phyloP scores from a whole-genome alignment of 441 rosid species.

The Euphorbia celastroides region DNA sequence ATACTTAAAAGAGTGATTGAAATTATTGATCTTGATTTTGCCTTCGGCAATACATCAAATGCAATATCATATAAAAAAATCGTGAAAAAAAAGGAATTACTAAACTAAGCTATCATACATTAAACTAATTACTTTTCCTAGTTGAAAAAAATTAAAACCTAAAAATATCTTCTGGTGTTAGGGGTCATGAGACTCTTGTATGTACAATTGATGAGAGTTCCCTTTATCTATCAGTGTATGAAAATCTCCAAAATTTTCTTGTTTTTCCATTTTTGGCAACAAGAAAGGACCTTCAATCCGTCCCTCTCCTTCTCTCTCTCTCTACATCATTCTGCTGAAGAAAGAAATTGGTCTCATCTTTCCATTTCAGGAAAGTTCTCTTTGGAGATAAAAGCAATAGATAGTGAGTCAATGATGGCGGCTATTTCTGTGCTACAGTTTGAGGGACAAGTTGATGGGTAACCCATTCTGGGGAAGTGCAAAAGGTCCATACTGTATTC shows the following conservation, averaged over 20 bases:
- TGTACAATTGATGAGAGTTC: constrained; percentile 30
- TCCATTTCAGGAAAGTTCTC: neutral
- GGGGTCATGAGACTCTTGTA: constrained; percentile 13
- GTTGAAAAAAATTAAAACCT: neutral
- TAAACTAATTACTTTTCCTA: neutral
- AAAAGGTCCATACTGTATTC: constrained; percentile 96
- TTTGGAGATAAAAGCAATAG: neutral
- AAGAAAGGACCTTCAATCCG: neutral
- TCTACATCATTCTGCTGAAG: neutral
- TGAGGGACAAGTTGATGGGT: constrained; percentile 58
- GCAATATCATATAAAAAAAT: neutral
- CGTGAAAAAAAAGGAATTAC: neutral
- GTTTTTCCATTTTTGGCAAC: neutral
- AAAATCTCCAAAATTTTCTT: neutral
- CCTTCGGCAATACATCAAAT: constrained; percentile 19
- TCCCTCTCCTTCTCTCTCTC: neutral
- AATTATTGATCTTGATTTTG: neutral
- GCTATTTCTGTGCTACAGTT: constrained; percentile 25
- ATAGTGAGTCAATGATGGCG: neutral
- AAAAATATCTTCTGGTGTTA: neutral
- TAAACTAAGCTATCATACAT: neutral
- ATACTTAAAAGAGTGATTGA: neutral
- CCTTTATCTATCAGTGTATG: neutral
- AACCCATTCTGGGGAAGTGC: constrained; percentile 93
- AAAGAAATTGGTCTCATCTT: neutral